Evolutionary conservation across 164 flowering plant species (phyloP), one percentile per base, ranked within the genome.

Genomic region (Cinnamomum micranthum): DNA sequence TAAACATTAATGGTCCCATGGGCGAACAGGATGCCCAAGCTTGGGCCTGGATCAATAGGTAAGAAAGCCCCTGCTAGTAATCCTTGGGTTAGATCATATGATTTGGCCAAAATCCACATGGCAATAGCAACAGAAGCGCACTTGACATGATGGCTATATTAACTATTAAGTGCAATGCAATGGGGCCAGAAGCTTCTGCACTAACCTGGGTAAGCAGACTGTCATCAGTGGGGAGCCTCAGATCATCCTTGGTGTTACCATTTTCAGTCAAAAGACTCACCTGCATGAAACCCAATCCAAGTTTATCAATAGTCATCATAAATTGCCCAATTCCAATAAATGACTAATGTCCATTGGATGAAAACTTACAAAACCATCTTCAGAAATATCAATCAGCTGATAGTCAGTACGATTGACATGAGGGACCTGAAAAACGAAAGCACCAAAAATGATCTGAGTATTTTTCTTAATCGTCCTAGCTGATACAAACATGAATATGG

Each of bases 341-440:
- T 4, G n/a, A 14, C 25, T 22, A 6, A 68, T 28, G 35, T 69
- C n/a, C 19, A 47, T 41, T 47, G 1, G 6, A 51, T n/a, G 4
- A 70, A 67, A 11, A n/a, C 85, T 69, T 76, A 85, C 87, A 77
- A 87, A 85, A 25, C 90, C 88, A 80, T 87, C 90, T 70, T 87
- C 90, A 65, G 88, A 80, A 15, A 88, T 87, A 67, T 88, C 91
- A 80, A 88, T 84, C 66, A 88, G 84, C 81, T 88, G 91, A 67
- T 82, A 87, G 68, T 85, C 90, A 69, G 84, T 84, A 73, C 87
- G 90, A 70, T 58, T 83, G 60, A 87, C 90, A 79, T 87, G 86
- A 33, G 90, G 90, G 75, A 84, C 87, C 89, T 87, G 79, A 75
- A 79, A 60, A 78, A 50, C 47, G 15, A 63, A 55, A 73, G n/a